Percentiles rank a stretch among this genome's conserved stretches.
Conservation (phyloP, 2,329 filamentous ascomycete genomes). For the Arthrobotrys sinensis region DNA sequence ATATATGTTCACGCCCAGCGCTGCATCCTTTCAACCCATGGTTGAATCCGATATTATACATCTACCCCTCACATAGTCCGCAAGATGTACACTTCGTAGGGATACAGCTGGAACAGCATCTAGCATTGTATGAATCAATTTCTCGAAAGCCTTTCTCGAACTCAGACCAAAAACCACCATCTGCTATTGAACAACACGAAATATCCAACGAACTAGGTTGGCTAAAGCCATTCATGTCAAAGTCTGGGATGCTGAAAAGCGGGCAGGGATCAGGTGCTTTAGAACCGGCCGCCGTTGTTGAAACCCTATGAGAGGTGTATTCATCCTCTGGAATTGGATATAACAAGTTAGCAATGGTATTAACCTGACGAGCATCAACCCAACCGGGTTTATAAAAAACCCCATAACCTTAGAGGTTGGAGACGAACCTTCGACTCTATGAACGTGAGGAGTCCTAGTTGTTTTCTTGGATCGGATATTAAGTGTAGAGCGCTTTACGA, state of each 20-base stretch:
- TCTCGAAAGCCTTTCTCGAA: conserved; percentile 9
- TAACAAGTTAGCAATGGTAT: neutral
- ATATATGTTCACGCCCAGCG: too few species aligned
- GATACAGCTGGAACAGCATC: neutral
- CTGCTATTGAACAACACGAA: conserved; percentile 25
- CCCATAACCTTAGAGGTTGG: neutral
- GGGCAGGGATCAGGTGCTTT: neutral
- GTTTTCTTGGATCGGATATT: neutral
- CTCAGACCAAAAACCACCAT: conserved; percentile 11
- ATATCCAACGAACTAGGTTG: conserved; percentile 21
- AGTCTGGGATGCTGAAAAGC: too few species aligned
- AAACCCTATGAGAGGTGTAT: neutral
- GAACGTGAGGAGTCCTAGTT: neutral
- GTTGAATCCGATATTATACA: too few species aligned
- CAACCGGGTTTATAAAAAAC: neutral
- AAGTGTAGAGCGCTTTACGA: neutral
- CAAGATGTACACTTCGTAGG: neutral
- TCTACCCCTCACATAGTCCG: too few species aligned
- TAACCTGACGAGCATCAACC: too few species aligned
- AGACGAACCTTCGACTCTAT: conserved; percentile 6
- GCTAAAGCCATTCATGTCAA: neutral
- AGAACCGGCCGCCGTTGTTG: neutral
- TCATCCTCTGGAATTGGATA: neutral
- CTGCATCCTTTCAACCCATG: too few species aligned
- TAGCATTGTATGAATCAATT: neutral